Evolutionary conservation across 2,329 filamentous ascomycete species (phyloP), one percentile per base, ranked within the genome.

Genomic region (Chrysoporthe cubensis): DNA sequence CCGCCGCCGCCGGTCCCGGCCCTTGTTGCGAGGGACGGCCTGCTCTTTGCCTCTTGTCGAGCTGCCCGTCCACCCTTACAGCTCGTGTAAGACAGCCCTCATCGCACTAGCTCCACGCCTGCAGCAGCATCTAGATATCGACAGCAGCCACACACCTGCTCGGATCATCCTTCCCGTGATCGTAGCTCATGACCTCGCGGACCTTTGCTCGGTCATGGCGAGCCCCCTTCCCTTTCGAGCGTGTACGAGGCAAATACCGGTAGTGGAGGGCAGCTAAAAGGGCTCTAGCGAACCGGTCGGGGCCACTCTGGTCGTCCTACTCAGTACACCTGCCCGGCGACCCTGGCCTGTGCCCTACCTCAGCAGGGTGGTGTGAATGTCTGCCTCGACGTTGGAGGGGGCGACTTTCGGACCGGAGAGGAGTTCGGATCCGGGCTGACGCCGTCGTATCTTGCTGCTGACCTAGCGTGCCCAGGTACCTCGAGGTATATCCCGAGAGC

Each of bases 101-200:
- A 57, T n/a, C 26, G 32, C 26, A n/a, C 32, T 16, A 18, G 14
- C 16, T 40, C 37, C 34, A 34, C 13, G 34, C 32, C 34, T 18
- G 54, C 32, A 57, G 32, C 26, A 32, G 7, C 40, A 66, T 37
- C 26, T 18, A 16, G 57, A 43, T 62, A 56, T 32, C 37, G 42
- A 64, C 63, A 21, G 18, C 37, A 62, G 65, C 57, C 58, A 58
- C 61, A 58, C 61, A 69, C 65, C 67, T 40, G 60, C 26, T 58
- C 67, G 57, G 57, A 62, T 62, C 52, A 56, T 32, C 50, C 56
- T 62, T 58, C 67, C 64, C 61, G 63, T 65, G 67, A 69, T 67
- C 48, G 67, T 52, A 59, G 60, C 67, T 54, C 62, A 64, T 69
- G 65, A 69, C 67, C 65, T 32, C n/a, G 43, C 37, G 52, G n/a